A percentile compares a stretch with the other conserved stretches of the same genome.
phyloP scores from a whole-genome alignment of 1,139 yeast species.

The Debaryomycetaceae sp. region DNA sequence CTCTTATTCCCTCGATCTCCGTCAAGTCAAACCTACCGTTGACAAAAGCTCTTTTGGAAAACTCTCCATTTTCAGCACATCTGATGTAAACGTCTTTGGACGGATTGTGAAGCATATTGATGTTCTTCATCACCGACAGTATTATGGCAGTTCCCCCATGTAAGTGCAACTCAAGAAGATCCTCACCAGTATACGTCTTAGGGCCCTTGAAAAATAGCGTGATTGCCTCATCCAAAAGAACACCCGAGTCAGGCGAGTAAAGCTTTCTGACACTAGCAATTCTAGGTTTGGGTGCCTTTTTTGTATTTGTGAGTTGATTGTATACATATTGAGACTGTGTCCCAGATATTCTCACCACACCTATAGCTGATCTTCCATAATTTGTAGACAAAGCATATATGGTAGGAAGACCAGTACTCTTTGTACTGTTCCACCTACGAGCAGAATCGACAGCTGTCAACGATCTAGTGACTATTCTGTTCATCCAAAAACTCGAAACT shows the following conservation, averaged over 20 bases:
- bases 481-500: not conserved
- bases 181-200: conserved; percentile 91
- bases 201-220: conserved; percentile 70
- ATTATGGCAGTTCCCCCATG: conserved; percentile 95
- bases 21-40: conserved; percentile 72
- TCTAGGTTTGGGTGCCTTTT: conserved; percentile 45
- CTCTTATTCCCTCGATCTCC: conserved; percentile 86
- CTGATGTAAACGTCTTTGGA: conserved; percentile 46
- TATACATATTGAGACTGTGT: conserved; percentile 50
- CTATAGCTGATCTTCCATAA: conserved; percentile 79
- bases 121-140: conserved; percentile 61
- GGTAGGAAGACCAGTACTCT: conserved; percentile 44
- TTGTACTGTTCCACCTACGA: not conserved
- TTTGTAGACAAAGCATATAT: conserved; percentile 89
- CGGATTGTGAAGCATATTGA: conserved; percentile 49
- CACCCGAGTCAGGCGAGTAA: conserved; percentile 33
- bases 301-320: conserved; percentile 41
- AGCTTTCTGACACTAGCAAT: conserved; percentile 55
- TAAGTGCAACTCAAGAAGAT: conserved; percentile 75
- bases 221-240: conserved; percentile 72
- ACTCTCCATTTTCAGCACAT: conserved; percentile 92
- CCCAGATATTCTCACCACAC: conserved; percentile 82
- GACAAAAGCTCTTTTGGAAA: conserved; percentile 75
- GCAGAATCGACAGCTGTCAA: not conserved
- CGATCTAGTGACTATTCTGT: not conserved